A percentile compares a stretch with the other conserved stretches of the same genome.
These are phyloP conservation scores for Wickerhamomyces strasburgensis DNA, from an alignment of 805 yeast species.

Conservation along the genomic window DNA sequence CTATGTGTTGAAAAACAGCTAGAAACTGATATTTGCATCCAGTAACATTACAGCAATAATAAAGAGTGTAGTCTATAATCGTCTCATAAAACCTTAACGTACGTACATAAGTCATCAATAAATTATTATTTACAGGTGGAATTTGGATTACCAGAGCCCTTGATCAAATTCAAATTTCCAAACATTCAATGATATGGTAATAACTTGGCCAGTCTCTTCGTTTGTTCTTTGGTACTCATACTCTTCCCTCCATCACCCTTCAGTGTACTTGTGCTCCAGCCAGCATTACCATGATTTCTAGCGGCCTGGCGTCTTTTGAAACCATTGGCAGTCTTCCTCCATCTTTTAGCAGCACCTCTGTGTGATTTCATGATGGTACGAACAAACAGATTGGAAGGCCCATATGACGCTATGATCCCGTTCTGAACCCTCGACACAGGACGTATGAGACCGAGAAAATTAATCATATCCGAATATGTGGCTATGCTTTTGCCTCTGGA, in stretches of 20 bases:
- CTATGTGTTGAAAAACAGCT: too few species aligned
- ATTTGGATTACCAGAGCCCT: not conserved
- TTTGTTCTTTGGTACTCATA: conserved; percentile 50
- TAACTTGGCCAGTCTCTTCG: conserved; percentile 52
- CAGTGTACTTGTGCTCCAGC: conserved; percentile 66
- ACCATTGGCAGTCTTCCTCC: conserved; percentile 68
- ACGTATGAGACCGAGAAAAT: conserved; percentile 7
- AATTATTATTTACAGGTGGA: conserved; percentile 1
- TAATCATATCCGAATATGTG: too few species aligned
- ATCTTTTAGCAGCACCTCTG: conserved; percentile 82
- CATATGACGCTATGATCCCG: not conserved
- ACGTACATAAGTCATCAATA: too few species aligned
- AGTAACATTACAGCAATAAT: not conserved
- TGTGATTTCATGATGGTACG: conserved; percentile 63
- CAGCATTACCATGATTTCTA: conserved; percentile 88
- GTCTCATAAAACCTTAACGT: too few species aligned
- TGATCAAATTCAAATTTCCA: too few species aligned
- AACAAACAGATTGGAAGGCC: conserved; percentile 16
- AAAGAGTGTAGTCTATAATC: too few species aligned
- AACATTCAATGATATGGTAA: conserved; percentile 27
- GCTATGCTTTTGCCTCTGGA: too few species aligned
- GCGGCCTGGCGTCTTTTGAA: conserved; percentile 69
- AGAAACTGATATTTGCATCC: not conserved
- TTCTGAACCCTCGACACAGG: conserved; percentile 1
- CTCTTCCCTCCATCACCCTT: conserved; percentile 57